Evolutionary conservation across 495 filamentous ascomycete genomes (phyloP).

Genomic region (Hypomontagnella submonticulosa): DNA sequence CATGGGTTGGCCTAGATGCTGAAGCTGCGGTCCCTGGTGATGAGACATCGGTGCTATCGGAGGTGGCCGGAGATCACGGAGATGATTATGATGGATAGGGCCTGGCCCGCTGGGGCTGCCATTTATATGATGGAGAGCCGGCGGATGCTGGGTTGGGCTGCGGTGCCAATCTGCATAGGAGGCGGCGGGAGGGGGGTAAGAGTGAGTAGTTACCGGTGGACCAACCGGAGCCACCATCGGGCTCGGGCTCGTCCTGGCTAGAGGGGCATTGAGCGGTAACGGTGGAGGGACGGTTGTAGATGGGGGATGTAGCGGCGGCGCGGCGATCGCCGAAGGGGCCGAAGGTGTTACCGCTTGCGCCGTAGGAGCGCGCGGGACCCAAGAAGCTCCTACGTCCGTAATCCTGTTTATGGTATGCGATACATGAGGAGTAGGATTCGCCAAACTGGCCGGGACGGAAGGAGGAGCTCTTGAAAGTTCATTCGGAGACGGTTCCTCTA

Average conservation of each 20-base stretch:
- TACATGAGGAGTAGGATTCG: constrained; percentile 31
- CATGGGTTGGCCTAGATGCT: constrained; percentile 54
- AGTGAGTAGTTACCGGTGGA: constrained; percentile 49
- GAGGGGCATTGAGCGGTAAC: constrained; percentile 38
- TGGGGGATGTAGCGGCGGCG: constrained; percentile 39
- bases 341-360: constrained; percentile 26
- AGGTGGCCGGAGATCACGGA: constrained; percentile 55
- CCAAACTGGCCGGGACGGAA: constrained; percentile 21
- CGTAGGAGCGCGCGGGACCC: constrained; percentile 34
- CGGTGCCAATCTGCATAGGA: constrained; percentile 49
- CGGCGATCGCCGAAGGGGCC: constrained; percentile 26
- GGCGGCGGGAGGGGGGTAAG: constrained; percentile 54
- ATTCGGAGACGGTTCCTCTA: constrained; percentile 46
- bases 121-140: constrained; percentile 55
- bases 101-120: constrained; percentile 45
- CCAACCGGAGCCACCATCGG: constrained; percentile 45
- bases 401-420: constrained; percentile 39
- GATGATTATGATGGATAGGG: constrained; percentile 55
- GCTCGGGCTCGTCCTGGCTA: constrained; percentile 39
- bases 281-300: constrained; percentile 36
- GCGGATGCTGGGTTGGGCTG: constrained; percentile 48
- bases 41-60: constrained; percentile 53
- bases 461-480: constrained; percentile 50
- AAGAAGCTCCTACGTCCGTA: constrained; percentile 36
- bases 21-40: constrained; percentile 48